phyloP scores from a whole-genome alignment of 2,329 filamentous ascomycete genomes.

The Fusarium acutatum region DNA sequence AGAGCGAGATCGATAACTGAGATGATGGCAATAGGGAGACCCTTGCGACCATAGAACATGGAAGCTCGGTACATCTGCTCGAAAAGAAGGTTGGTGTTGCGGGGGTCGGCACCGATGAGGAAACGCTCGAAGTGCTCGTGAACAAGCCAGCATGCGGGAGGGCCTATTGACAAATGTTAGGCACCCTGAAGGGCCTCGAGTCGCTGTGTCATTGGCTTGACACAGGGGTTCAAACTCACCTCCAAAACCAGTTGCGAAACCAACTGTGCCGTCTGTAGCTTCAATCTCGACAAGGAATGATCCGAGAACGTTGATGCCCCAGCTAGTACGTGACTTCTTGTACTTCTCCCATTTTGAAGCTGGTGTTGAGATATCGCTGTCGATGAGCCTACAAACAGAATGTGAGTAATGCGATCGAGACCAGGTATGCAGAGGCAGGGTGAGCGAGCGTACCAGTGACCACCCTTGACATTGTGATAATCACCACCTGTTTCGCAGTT shows the following conservation, averaged over 20 bases:
- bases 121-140: conserved; percentile 95
- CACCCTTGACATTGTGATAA: conserved; percentile 89
- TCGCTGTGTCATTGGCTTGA: background rate
- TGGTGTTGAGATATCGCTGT: conserved; percentile 90
- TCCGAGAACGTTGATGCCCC: conserved; percentile 94
- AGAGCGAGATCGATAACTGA: conserved; percentile 93
- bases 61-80: conserved; percentile 96
- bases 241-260: conserved; percentile 93
- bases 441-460: conserved; percentile 64
- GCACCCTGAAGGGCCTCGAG: background rate
- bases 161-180: conserved; percentile 59
- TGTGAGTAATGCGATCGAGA: conserved; percentile 5
- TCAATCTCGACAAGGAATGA: conserved; percentile 93
- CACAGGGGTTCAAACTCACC: conserved; percentile 54
- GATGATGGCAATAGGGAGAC: conserved; percentile 88
- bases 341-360: conserved; percentile 92
- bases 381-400: conserved; percentile 76
- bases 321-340: conserved; percentile 85
- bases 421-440: background rate
- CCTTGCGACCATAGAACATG: conserved; percentile 97
- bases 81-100: conserved; percentile 90
- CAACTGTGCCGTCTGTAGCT: conserved; percentile 88
- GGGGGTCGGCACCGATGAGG: conserved; percentile 85
- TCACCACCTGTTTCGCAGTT: conserved; percentile 67
- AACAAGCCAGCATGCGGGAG: conserved; percentile 92